Conservation (phyloP, 2,329 filamentous ascomycete species). For the Dendrostoma leiphaemia region DNA sequence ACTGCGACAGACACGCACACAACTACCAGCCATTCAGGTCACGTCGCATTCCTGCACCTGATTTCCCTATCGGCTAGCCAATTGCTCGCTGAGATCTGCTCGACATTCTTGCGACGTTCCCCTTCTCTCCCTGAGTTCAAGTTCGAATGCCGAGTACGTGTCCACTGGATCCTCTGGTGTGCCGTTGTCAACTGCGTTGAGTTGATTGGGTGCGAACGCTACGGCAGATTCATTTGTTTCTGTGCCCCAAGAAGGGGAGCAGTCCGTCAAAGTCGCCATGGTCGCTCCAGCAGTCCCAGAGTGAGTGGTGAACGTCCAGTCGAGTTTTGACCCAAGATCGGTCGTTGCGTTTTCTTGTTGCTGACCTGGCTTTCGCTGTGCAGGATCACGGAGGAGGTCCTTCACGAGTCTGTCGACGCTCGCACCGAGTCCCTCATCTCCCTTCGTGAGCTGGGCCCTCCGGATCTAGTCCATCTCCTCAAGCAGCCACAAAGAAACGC, state of each 20-base stretch:
- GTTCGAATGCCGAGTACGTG: conserved; percentile 16
- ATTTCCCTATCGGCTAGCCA: conserved; percentile 1
- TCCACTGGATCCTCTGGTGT: conserved; percentile 1
- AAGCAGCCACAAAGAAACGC: conserved; percentile 65
- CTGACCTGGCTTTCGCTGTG: conserved; percentile 22
- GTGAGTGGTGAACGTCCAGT: conserved; percentile 58
- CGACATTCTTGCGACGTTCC: neutral
- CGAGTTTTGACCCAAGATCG: too few relatives aligned
- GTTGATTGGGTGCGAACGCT: conserved; percentile 8
- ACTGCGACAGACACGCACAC: too few relatives aligned
- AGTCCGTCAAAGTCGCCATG: conserved; percentile 46
- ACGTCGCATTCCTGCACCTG: neutral
- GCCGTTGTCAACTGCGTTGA: neutral
- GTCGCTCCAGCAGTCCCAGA: conserved; percentile 74
- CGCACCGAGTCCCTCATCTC: conserved; percentile 84
- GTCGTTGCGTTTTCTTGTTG: conserved; percentile 12
- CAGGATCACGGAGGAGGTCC: conserved; percentile 90
- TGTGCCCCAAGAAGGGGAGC: conserved; percentile 12
- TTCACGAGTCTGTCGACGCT: conserved; percentile 88
- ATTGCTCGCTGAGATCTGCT: neutral
- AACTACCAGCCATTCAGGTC: neutral
- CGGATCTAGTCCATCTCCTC: conserved; percentile 91
- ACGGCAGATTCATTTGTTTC: conserved; percentile 6
- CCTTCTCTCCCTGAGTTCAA: neutral
- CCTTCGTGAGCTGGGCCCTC: conserved; percentile 89